These are phyloP conservation scores for Allium fistulosum DNA, from an alignment of 106 monocot species.

Conservation along the genomic window DNA sequence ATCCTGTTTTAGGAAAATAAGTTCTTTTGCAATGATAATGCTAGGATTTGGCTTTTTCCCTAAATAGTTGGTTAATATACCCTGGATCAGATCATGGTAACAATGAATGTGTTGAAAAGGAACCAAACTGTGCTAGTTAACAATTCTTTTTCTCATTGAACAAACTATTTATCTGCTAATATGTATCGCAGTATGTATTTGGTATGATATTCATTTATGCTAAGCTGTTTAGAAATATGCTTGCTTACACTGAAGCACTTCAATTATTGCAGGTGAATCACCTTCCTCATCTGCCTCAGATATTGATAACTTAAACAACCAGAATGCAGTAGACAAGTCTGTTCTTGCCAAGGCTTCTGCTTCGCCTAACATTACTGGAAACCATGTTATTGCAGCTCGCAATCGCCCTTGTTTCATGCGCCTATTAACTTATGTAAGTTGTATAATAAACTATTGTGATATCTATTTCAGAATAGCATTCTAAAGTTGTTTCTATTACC, in stretches of 20 bases:
- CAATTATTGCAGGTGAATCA: conserved; percentile 71
- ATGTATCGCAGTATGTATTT: too few relatives aligned
- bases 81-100: too few relatives aligned
- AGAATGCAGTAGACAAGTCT: conserved; percentile 42
- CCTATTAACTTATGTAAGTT: conserved; percentile 23
- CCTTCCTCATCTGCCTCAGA: conserved; percentile 98
- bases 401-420: conserved; percentile 19
- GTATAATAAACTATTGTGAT: conserved; percentile 3
- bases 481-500: background rate
- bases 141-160: too few relatives aligned
- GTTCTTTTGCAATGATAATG: too few relatives aligned
- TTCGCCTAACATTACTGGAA: conserved; percentile 57
- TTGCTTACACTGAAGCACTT: conserved; percentile 1
- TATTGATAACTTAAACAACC: conserved; percentile 86
- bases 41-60: too few relatives aligned
- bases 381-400: conserved; percentile 19
- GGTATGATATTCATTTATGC: background rate
- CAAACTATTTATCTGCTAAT: too few relatives aligned
- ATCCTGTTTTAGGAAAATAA: too few relatives aligned
- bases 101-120: too few relatives aligned
- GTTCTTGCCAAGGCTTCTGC: conserved; percentile 38
- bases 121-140: too few relatives aligned
- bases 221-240: background rate
- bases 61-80: too few relatives aligned
- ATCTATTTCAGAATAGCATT: background rate